Conservation (phyloP, 192 early-diverging fungal genomes). For the Coemansia sp. region DNA sequence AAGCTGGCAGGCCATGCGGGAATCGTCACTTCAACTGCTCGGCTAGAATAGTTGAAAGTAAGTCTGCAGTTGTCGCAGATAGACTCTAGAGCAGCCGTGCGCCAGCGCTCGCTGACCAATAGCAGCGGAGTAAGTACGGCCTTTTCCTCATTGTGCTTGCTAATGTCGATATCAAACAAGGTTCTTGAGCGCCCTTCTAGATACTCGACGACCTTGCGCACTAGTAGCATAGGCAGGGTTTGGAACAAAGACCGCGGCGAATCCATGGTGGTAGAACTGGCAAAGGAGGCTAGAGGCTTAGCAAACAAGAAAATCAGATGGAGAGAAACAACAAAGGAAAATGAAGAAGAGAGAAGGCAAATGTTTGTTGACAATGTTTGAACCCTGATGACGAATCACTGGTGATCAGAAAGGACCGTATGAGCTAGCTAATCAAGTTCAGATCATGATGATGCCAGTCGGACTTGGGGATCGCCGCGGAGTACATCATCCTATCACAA, state of each 20-base stretch:
- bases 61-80: not conserved
- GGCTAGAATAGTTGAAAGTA: not conserved
- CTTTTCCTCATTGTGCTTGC: not conserved
- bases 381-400: too few species aligned
- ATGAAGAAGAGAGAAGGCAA: too few species aligned
- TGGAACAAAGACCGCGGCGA: not conserved
- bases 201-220: not conserved
- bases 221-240: not conserved
- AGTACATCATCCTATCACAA: too few species aligned
- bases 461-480: too few species aligned
- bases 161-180: not conserved
- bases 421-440: too few species aligned
- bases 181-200: not conserved
- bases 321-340: too few species aligned
- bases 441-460: too few species aligned
- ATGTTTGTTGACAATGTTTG: too few species aligned
- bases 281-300: too few species aligned
- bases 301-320: too few species aligned
- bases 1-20: not conserved
- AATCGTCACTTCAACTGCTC: not conserved
- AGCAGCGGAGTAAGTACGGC: not conserved
- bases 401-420: too few species aligned
- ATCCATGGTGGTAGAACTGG: too few species aligned
- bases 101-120: not conserved
- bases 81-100: not conserved